Base-by-base conservation (phyloP, 768 basidiomycete species). In the Russula earlei region DNA sequence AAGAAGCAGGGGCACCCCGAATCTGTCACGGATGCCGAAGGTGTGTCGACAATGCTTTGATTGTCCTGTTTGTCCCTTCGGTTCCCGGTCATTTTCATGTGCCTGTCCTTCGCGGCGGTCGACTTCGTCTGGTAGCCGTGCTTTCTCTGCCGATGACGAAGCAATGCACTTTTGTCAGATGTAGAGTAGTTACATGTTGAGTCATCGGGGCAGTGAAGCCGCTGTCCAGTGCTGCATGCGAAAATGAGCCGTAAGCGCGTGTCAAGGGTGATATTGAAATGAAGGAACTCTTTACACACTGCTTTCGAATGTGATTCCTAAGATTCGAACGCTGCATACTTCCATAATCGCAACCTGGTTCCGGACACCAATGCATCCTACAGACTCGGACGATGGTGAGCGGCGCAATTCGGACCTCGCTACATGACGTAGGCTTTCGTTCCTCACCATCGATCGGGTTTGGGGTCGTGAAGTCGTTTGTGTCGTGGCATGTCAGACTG, bases 401-500 rank as follows among this genome's bases (percentile, higher is more conserved):
- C 24, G 38, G 29, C 14, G 40, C 19, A n/a, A n/a, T n/a, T n/a
- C n/a, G n/a, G 34, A 42, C 31, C 24, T 15, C 24, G 10, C 33
- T 8, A 10, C 6, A 25, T 20, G 38, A 59, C 61, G 10, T 4
- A 6, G 5, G 17, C 4, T 50, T 34, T 36, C 22, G 8, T 42
- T 41, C 33, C 56, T 52, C 20, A 57, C 56, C 56, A 57, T 22
- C 56, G 44, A 41, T 60, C 55, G 22, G 61, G 62, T 7, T 57
- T 40, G 34, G 57, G 46, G 19, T 57, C 49, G 38, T 65, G 64
- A 19, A 56, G 45, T 43, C 55, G 56, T 54, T 65, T 65, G 54
- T 66, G 65, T 11, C 64, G 64, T 19, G 62, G 47, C 37, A 66
- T 52, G 44, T 66, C 65, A 27, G 58, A 55, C 24, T 54, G 47